Percentiles rank a stretch among this genome's conserved stretches.
These are phyloP conservation scores for Pelargonium citronellum DNA, from an alignment of 441 rosid species.

Conservation along the genomic window DNA sequence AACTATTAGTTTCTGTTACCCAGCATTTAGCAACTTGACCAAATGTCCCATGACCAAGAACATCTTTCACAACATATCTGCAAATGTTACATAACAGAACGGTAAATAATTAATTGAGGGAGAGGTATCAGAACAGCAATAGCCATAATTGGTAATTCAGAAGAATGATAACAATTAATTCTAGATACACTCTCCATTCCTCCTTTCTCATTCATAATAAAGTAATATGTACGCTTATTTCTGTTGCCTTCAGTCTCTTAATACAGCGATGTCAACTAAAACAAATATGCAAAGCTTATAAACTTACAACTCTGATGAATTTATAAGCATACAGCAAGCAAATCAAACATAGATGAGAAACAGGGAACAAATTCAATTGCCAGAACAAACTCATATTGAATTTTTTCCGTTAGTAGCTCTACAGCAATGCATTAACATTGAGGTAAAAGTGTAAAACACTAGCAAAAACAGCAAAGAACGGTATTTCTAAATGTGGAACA, in stretches of 20 bases:
- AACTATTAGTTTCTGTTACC: slow-evolving; percentile 66
- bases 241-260: neutral
- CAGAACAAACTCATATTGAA: neutral
- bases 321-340: neutral
- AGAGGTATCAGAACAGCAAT: neutral
- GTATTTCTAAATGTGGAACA: neutral
- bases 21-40: slow-evolving; percentile 99
- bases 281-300: neutral
- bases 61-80: slow-evolving; percentile 97
- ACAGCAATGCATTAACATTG: neutral
- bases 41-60: slow-evolving; percentile 99
- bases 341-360: neutral
- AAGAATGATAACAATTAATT: neutral
- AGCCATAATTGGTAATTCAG: slow-evolving; percentile 1
- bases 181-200: neutral
- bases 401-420: neutral
- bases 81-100: slow-evolving; percentile 15
- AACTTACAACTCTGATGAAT: neutral
- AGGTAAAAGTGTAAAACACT: neutral
- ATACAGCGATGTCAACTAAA: neutral
- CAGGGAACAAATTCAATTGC: neutral
- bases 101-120: neutral
- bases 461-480: neutral
- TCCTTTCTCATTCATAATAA: neutral
- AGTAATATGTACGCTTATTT: neutral